Base-by-base conservation (phyloP, 192 early-diverging fungal genomes). In the Oehlia diaphana region DNA sequence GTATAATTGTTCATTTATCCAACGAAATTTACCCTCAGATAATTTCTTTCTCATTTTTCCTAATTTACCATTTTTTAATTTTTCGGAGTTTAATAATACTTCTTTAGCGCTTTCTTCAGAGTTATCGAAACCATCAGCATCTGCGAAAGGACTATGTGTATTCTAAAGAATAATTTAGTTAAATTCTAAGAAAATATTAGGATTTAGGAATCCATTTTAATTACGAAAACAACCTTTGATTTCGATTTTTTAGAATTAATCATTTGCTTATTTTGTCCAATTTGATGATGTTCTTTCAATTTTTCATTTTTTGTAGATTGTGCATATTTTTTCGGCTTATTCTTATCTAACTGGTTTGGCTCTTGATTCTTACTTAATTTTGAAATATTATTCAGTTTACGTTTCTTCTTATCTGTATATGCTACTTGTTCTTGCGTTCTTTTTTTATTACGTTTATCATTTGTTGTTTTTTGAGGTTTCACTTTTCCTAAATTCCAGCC, bases 1-100 rank as follows among this genome's bases (percentile, higher is more conserved):
- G 84, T 99, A 99, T 35, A 99, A 90, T 61, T 93, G 82, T 84
- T 99, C 98, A 85, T 99, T 99, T 81, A 99, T 88, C 93, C 94
- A 96, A 9, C 94, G 88, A 82, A 95, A 95, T 53, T 90, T 88
- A 9, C 93, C 91, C 19, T 93, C 93, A 19, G 90, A 91, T 14
- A 97, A 87, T 78, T 96, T 49, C 33, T 63, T 76, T 61, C 10
- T 39, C 49, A 74, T 53, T 35, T 50, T 61, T 61, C 61, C 39
- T 47, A 23, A 53, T 2, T 58, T 58, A 16, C 21, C 6, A 6
- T 7, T 58, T 4, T 4, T 58, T 58, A 10, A 21, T 58, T 58
- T 58, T 58, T 58, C 53, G 4, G 53, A 0, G 16, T n/a, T 16
- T 58, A 21, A 19, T 58, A 58, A 19, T 58, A 21, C 16, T 58